Conservation (phyloP, 176 grass and related monocot genomes). For the Dactylis glomerata region DNA sequence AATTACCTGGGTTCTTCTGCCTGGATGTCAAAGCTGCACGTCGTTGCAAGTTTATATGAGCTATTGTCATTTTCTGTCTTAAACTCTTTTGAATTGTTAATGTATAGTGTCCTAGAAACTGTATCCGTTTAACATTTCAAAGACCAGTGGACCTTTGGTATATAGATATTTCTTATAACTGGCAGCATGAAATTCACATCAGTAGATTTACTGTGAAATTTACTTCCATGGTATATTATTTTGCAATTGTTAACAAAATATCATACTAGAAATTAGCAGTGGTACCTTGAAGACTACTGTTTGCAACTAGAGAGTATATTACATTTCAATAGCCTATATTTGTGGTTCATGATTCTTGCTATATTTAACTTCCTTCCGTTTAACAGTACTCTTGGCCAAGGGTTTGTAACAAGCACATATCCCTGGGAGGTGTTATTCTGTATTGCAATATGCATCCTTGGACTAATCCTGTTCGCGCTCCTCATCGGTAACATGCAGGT, state of each 20-base stretch:
- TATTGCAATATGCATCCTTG: slow-evolving; percentile 81
- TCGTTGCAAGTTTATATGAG: background rate
- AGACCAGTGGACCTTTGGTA: background rate
- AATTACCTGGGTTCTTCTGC: background rate
- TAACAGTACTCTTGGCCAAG: slow-evolving; percentile 90
- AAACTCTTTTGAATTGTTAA: background rate
- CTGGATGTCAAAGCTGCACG: background rate
- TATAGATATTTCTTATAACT: background rate
- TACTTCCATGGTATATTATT: background rate
- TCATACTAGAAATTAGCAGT: background rate
- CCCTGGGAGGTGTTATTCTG: slow-evolving; percentile 84
- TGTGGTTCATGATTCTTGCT: background rate
- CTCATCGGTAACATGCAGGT: slow-evolving; percentile 99
- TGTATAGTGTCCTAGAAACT: background rate
- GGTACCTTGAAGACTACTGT: background rate
- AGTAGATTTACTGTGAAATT: background rate
- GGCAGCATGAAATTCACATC: background rate
- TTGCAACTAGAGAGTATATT: background rate
- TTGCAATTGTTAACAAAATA: background rate
- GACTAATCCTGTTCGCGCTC: slow-evolving; percentile 82
- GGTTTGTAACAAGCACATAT: slow-evolving; percentile 71
- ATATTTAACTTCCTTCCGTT: slow-evolving; percentile 20
- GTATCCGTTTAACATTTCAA: background rate
- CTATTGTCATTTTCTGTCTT: background rate
- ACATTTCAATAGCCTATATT: background rate